A percentile compares a stretch with the other conserved stretches of the same genome.
These are phyloP conservation scores for Myrmaecium sp. DNA, from an alignment of 2,329 filamentous ascomycete species.

Conservation along the genomic window DNA sequence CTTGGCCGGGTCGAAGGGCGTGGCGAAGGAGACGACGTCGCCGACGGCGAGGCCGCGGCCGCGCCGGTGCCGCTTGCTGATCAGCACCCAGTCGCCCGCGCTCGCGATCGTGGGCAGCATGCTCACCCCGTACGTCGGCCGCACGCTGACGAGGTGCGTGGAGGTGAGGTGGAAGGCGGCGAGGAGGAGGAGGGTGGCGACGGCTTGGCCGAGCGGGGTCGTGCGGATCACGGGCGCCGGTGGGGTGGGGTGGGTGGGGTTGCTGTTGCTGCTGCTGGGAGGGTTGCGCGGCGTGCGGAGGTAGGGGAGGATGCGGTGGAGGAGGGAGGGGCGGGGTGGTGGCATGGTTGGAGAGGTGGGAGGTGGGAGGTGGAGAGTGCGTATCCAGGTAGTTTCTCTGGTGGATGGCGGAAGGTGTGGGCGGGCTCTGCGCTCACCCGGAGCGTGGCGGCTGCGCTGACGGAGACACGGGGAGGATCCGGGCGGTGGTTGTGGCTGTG, in stretches of 20 bases:
- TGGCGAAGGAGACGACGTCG: conserved; percentile 64
- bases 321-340: conserved; percentile 6
- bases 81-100: conserved; percentile 49
- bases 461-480: no score
- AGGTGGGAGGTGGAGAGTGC: conserved; percentile 3
- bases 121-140: conserved; percentile 51
- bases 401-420: conserved; percentile 1
- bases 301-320: conserved; percentile 3
- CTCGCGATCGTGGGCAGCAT: conserved; percentile 77
- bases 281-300: conserved; percentile 2
- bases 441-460: no score
- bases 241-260: conserved; percentile 2
- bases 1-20: conserved; percentile 44
- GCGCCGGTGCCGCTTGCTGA: conserved; percentile 48
- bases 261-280: conserved; percentile 5
- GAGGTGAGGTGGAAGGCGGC: conserved; percentile 18
- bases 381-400: conserved; percentile 5
- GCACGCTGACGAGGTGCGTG: conserved; percentile 42
- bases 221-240: background rate
- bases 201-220: conserved; percentile 3
- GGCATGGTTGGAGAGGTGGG: conserved; percentile 11
- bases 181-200: conserved; percentile 5
- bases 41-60: conserved; percentile 58
- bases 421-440: no score
- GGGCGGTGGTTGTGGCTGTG: no score